phyloP scores from a whole-genome alignment of 2,329 filamentous ascomycete species.

The Drechslera avenae region DNA sequence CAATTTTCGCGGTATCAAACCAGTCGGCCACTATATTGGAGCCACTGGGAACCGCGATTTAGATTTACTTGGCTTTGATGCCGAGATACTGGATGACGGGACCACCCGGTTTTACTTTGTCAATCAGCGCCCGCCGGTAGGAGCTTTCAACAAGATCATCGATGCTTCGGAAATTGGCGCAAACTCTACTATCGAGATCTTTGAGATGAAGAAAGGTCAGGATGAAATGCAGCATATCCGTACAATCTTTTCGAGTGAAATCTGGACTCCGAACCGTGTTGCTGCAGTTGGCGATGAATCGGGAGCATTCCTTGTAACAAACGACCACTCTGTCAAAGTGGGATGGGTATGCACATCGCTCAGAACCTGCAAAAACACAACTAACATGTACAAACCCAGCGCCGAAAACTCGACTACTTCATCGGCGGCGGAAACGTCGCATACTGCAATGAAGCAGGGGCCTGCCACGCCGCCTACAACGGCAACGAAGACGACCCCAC shows the following conservation, averaged over 20 bases:
- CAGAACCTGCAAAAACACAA: too few relatives aligned
- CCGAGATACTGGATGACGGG: slow-evolving; percentile 26
- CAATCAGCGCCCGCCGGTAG: slow-evolving; percentile 36
- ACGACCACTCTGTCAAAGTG: slow-evolving; percentile 35
- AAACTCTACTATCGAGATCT: slow-evolving; percentile 36
- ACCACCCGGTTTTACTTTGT: slow-evolving; percentile 38
- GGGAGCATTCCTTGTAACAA: slow-evolving; percentile 31
- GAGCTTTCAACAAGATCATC: slow-evolving; percentile 25
- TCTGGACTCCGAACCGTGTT: slow-evolving; percentile 33
- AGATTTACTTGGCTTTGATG: slow-evolving; percentile 37
- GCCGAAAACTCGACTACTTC: slow-evolving; percentile 28
- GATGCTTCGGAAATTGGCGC: slow-evolving; percentile 29
- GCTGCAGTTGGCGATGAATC: slow-evolving; percentile 26
- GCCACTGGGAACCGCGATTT: slow-evolving; percentile 28
- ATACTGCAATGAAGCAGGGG: slow-evolving; percentile 25
- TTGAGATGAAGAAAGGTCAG: slow-evolving; percentile 29
- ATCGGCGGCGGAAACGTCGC: slow-evolving; percentile 38
- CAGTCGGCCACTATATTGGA: slow-evolving; percentile 25
- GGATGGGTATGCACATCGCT: slow-evolving; percentile 30
- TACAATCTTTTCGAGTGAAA: slow-evolving; percentile 24
- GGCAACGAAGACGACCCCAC: slow-evolving; percentile 14
- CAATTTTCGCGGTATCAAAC: slow-evolving; percentile 29
- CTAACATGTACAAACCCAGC: neutral
- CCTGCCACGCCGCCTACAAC: slow-evolving; percentile 25
- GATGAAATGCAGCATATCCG: slow-evolving; percentile 31